Base-by-base conservation (phyloP, 768 basidiomycete species). In the Scleroderma citrinum region DNA sequence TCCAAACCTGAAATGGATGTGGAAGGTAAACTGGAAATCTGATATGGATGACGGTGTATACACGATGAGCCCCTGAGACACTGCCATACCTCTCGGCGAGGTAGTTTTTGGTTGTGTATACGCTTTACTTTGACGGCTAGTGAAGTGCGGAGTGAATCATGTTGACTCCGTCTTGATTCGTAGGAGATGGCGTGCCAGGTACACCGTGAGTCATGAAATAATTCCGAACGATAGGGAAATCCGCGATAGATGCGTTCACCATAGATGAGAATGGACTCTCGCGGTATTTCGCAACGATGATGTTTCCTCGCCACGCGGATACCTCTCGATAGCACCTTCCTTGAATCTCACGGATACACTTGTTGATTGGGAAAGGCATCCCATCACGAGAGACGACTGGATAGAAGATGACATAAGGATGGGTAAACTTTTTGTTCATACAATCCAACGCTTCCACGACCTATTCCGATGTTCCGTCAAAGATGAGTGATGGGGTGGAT, bases 391-490 rank as follows among this genome's bases (percentile, higher is more conserved):
- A 86, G 32, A 86, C 63, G 42, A 74, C 70, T 2, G 88, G 87
- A 56, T 87, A 91, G 63, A 88, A 91, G 44, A 90, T 73, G 57
- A 89, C 81, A 69, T 90, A 91, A 14, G 88, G 88, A 53, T 83
- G 77, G 21, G 80, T 71, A 62, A 91, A 89, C 44, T 82, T 87
- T 50, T 79, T 78, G 59, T 78, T 83, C 87, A 91, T 89, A 57
- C 83, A 81, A 52, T 90, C 85, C 20, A 90, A 76, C 19, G 82
- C 77, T 54, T 88, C 85, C 40, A 88, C 75, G 46, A 83, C 72
- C 87, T 90, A 50, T 10, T 43, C 24, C 17, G 19, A 56, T 54
- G 31, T n/a, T n/a, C n/a, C n/a, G n/a, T n/a, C n/a, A n/a, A n/a
- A n/a, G n/a, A n/a, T n/a, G n/a, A n/a, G n/a, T n/a, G n/a, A n/a